These are phyloP conservation scores for Ogataea populi-albae DNA, from an alignment of 805 yeast species.

Conservation along the genomic window DNA sequence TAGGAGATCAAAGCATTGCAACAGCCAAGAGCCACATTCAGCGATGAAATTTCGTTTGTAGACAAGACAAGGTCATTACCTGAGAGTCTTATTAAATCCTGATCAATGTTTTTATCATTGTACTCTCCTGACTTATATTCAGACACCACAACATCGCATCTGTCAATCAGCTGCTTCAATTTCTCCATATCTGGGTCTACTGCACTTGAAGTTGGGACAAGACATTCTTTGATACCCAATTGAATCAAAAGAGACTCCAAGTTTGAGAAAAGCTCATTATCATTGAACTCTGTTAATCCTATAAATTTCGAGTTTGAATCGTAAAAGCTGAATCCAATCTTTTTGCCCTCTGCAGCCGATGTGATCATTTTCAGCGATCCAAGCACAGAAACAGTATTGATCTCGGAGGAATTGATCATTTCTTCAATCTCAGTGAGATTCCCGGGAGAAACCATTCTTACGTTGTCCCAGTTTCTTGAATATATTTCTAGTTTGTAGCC, in stretches of 20 bases:
- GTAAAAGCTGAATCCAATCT: conserved; percentile 75
- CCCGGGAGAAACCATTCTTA: conserved; percentile 81
- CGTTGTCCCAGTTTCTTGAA: conserved; percentile 57
- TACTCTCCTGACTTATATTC: conserved; percentile 57
- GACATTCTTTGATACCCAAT: conserved; percentile 81
- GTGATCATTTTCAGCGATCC: conserved; percentile 47
- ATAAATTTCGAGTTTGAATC: conserved; percentile 67
- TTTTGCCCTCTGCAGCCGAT: conserved; percentile 41
- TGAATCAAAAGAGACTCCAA: conserved; percentile 85
- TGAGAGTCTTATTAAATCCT: conserved; percentile 72
- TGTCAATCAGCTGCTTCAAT: conserved; percentile 66
- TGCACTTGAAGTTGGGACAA: conserved; percentile 45
- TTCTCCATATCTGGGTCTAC: conserved; percentile 58
- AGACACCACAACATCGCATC: conserved; percentile 74
- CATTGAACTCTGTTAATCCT: conserved; percentile 76
- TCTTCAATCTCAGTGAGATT: conserved; percentile 78
- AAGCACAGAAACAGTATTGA: conserved; percentile 42
- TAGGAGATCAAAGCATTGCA: conserved; percentile 69
- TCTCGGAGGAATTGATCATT: conserved; percentile 46
- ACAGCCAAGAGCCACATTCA: conserved; percentile 54
- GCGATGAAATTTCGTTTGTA: conserved; percentile 51
- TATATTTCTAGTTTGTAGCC: conserved; percentile 81
- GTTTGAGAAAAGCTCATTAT: conserved; percentile 84
- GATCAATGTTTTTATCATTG: conserved; percentile 65
- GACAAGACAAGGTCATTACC: conserved; percentile 53